phyloP scores from a whole-genome alignment of 768 basidiomycete species.

The Tylopilus rubrobrunneus region DNA sequence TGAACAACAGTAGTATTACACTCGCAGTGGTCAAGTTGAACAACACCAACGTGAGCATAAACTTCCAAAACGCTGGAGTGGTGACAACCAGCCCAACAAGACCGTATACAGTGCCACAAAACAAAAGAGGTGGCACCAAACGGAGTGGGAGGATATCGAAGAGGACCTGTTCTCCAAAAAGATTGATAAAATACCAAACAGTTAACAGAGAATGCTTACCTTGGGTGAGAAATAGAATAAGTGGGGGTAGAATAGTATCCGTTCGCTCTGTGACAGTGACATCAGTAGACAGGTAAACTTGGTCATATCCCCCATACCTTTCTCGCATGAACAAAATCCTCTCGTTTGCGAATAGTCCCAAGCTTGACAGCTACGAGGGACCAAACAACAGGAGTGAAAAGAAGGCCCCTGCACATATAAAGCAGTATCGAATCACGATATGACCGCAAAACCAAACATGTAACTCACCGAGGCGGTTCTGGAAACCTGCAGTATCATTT shows the following conservation, averaged over 20 bases:
- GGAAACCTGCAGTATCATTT: slow-evolving; percentile 95
- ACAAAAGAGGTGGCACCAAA: slow-evolving; percentile 91
- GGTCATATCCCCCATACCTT: slow-evolving; percentile 48
- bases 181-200: not conserved
- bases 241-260: slow-evolving; percentile 97
- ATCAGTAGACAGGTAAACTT: not conserved
- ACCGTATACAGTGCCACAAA: slow-evolving; percentile 93
- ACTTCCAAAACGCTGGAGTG: slow-evolving; percentile 94
- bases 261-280: slow-evolving; percentile 62
- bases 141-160: slow-evolving; percentile 96
- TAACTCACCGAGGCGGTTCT: slow-evolving; percentile 78
- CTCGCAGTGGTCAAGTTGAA: slow-evolving; percentile 97
- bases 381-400: slow-evolving; percentile 96
- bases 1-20: slow-evolving; percentile 85
- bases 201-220: slow-evolving; percentile 33
- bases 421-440: not conserved
- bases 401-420: slow-evolving; percentile 64
- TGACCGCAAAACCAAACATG: not conserved
- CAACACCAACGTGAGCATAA: slow-evolving; percentile 90
- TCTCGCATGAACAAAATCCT: slow-evolving; percentile 98
- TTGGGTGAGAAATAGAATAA: slow-evolving; percentile 94
- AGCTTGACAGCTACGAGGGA: slow-evolving; percentile 92
- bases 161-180: slow-evolving; percentile 53
- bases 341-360: slow-evolving; percentile 93
- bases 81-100: slow-evolving; percentile 93